Evolutionary conservation across 2,329 filamentous ascomycete species (phyloP).

Genomic region (Colletotrichum magnum): DNA sequence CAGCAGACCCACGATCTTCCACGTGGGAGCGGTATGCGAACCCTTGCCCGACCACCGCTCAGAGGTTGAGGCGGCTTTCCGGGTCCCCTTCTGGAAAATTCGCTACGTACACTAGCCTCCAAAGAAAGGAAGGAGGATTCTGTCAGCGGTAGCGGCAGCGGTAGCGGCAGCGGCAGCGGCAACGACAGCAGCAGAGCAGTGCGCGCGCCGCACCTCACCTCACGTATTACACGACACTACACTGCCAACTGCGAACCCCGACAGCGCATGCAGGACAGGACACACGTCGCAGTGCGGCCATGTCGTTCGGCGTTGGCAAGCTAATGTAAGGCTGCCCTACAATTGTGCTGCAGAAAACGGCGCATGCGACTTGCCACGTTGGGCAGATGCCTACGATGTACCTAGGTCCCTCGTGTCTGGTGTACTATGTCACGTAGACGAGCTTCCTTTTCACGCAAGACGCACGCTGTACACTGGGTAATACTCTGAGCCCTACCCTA

Average conservation of each 20-base stretch:
- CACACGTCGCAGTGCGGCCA: not conserved
- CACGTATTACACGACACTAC: no score
- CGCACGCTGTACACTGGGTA: no score
- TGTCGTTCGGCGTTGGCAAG: not conserved
- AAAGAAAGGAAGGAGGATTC: not conserved
- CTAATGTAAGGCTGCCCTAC: slow-evolving; percentile 31
- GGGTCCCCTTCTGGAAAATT: slow-evolving; percentile 37
- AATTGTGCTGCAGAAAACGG: slow-evolving; percentile 3
- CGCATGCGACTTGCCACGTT: slow-evolving; percentile 14
- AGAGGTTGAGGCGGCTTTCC: slow-evolving; percentile 23
- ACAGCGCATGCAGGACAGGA: not conserved
- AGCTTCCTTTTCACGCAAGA: no score
- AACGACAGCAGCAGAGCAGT: slow-evolving; percentile 4
- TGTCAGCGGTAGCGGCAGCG: not conserved
- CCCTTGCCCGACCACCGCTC: slow-evolving; percentile 29
- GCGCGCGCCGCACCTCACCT: not conserved
- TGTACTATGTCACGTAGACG: no score
- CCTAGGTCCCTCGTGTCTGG: no score
- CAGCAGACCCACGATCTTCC: slow-evolving; percentile 35
- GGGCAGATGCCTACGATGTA: not conserved
- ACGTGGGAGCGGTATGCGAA: slow-evolving; percentile 40
- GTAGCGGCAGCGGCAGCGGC: not conserved
- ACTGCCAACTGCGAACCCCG: no score
- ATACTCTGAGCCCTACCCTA: not conserved
- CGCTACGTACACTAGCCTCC: slow-evolving; percentile 5